phyloP scores from a whole-genome alignment of 192 early-diverging fungal species.

The Coemansia sp. region DNA sequence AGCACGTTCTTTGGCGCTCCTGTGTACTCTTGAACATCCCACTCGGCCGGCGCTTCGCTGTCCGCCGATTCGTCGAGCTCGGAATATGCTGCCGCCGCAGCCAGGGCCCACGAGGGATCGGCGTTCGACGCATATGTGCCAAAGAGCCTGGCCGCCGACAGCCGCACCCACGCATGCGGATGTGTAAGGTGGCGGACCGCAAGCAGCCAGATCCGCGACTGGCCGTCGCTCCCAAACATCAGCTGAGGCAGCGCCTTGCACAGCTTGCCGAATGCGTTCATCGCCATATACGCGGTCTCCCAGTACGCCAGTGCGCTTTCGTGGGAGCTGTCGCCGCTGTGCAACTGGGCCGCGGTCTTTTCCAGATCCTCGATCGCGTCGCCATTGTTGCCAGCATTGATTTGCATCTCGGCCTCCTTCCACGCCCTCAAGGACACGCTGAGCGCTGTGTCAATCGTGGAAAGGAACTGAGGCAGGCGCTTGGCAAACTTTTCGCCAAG shows the following conservation, averaged over 20 bases:
- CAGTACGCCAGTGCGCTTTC: constrained; percentile 65
- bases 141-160: constrained; percentile 66
- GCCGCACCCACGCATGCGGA: constrained; percentile 90
- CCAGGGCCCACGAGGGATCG: constrained; percentile 57
- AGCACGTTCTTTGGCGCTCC: constrained; percentile 37
- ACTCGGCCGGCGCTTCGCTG: constrained; percentile 3
- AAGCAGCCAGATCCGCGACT: constrained; percentile 65
- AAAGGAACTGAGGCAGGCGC: constrained; percentile 56
- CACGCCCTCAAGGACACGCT: constrained; percentile 44
- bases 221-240: constrained; percentile 51
- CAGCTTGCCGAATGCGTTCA: constrained; percentile 75
- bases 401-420: constrained; percentile 48
- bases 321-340: constrained; percentile 32
- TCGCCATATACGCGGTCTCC: constrained; percentile 82
- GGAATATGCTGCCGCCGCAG: constrained; percentile 22
- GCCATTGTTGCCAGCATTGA: constrained; percentile 27
- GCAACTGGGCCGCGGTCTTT: constrained; percentile 54
- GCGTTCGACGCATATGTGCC: constrained; percentile 76
- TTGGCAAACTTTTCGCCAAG: constrained; percentile 63
- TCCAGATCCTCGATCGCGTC: constrained; percentile 33
- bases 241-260: constrained; percentile 57
- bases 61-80: neutral
- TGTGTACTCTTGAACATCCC: constrained; percentile 27
- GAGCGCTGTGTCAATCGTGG: constrained; percentile 56
- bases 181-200: constrained; percentile 70